These are phyloP conservation scores for Pyrus bretschneideri DNA, from an alignment of 306 rosid species.

Conservation along the genomic window DNA sequence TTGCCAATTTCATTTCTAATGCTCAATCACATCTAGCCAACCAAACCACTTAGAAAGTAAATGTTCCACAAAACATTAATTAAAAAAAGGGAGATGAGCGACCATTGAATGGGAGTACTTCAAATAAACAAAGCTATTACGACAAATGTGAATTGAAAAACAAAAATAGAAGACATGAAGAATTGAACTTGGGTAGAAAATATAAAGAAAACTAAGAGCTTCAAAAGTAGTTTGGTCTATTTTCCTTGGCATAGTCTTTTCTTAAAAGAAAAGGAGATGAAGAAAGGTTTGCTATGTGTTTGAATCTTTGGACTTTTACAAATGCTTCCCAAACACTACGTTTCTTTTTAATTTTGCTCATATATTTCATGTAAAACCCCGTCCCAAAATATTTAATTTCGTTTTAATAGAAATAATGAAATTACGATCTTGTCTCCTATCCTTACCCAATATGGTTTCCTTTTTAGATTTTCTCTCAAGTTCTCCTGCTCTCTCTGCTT, in stretches of 20 bases:
- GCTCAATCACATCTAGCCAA: too few relatives aligned
- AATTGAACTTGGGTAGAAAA: neutral
- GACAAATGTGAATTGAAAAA: constrained; percentile 29
- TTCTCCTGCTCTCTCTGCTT: too few relatives aligned
- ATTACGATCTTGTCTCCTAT: too few relatives aligned
- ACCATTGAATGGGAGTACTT: constrained; percentile 38
- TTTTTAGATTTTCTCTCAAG: too few relatives aligned
- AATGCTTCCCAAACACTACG: neutral
- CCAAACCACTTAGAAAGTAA: neutral
- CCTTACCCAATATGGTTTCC: too few relatives aligned
- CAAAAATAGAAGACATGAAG: constrained; percentile 27
- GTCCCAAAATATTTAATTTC: too few relatives aligned
- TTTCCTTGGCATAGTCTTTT: constrained; percentile 19
- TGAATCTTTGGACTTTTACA: neutral
- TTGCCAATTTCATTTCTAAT: too few relatives aligned
- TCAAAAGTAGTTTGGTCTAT: neutral
- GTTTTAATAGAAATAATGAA: too few relatives aligned
- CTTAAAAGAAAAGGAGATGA: constrained; percentile 3
- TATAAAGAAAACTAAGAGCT: neutral
- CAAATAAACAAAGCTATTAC: constrained; percentile 32
- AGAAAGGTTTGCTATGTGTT: neutral
- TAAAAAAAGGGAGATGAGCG: constrained; percentile 11
- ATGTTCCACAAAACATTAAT: too few relatives aligned
- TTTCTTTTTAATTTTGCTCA: neutral
- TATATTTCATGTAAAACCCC: too few relatives aligned